Base-by-base conservation (phyloP, 2,329 filamentous ascomycete species). In the Aspergillus neoniger region DNA sequence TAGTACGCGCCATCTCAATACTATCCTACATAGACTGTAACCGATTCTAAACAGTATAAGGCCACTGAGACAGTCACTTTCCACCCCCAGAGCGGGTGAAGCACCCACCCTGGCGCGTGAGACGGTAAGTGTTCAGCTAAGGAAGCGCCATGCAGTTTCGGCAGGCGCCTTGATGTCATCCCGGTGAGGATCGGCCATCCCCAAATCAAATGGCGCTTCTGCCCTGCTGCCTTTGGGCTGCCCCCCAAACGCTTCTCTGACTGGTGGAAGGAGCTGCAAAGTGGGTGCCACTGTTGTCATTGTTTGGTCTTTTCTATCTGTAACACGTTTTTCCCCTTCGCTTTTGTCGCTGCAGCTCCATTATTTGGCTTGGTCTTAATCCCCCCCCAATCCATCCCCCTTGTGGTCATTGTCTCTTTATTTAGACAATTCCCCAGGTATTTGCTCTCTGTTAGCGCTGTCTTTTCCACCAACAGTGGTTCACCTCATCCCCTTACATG, bases 141-240 rank as follows among this genome's bases (percentile, higher is more conserved):
- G 36, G 23, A 63, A 56, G 55, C 53, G 61, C 61, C 28, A 28
- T 52, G 57, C 39, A 39, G 72, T 75, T 74, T 74, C 72, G 73
- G 65, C 58, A 70, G 64, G 70, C 73, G 73, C 73, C 65, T 36
- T 74, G 73, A 75, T 75, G 71, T 75, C 72, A 75, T 74, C 64
- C 32, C 41, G 25, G 41, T 25, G 54, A 25, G 41, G 60, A 65
- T 65, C 65, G 54, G 38, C 54, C 59, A 47, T 48, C 60, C 69
- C 70, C 70, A 70, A 36, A 36, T 64, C 66, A 64, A 58, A 55
- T 69, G 63, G 64, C 66, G 63, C 44, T 60, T 63, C 41, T 53
- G 48, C 55, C 21, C 63, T 56, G 55, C 48, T 56, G 47, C 48
- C 50, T 58, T 63, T 50, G 66, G 32, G 32, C 32, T 36, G 0